These are phyloP conservation scores for Phytophthora brassicae DNA, from an alignment of 352 stramenopile species.

Conservation along the genomic window DNA sequence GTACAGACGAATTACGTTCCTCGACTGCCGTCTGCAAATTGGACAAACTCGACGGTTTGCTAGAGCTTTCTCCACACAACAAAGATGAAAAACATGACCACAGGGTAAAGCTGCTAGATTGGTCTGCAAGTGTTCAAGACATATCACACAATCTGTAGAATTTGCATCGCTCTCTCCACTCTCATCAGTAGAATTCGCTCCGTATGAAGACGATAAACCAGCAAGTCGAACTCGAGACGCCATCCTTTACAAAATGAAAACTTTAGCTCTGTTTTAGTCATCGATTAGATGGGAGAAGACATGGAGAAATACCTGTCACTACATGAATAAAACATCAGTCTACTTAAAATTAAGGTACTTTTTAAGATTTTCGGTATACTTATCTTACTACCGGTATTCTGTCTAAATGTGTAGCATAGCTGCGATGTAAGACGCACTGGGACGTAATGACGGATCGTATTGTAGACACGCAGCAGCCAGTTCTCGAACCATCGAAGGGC, in stretches of 20 bases:
- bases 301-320: too few species aligned
- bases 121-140: constrained; percentile 38
- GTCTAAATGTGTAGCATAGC: constrained; percentile 63
- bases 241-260: constrained; percentile 5
- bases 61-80: constrained; percentile 30
- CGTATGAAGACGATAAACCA: background rate
- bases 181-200: background rate
- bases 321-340: too few species aligned
- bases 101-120: constrained; percentile 36
- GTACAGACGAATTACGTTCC: constrained; percentile 31
- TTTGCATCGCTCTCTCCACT: background rate
- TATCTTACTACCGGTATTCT: constrained; percentile 15
- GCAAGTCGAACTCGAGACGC: background rate
- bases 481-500: constrained; percentile 52
- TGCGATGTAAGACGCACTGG: constrained; percentile 71
- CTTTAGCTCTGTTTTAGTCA: background rate
- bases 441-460: constrained; percentile 67
- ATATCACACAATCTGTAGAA: constrained; percentile 33
- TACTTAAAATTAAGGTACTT: constrained; percentile 45
- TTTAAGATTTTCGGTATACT: constrained; percentile 26
- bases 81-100: constrained; percentile 48
- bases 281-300: constrained; percentile 19
- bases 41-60: constrained; percentile 25
- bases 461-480: constrained; percentile 68
- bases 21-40: constrained; percentile 36